Evolutionary conservation across 202 grass and related monocot species (phyloP), one percentile per base, ranked within the genome.

Genomic region (Carex arenaria): DNA sequence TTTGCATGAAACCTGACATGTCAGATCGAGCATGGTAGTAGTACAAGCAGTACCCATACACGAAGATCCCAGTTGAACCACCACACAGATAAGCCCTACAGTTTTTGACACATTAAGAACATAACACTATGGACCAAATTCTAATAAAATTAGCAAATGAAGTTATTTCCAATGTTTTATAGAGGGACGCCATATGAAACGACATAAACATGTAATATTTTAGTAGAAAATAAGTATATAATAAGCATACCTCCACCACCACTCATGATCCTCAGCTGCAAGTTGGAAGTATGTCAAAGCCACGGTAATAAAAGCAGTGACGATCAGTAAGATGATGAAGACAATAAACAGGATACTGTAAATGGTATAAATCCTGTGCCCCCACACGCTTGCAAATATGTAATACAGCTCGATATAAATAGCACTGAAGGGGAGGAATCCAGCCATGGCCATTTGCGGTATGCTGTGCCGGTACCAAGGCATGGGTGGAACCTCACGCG

Each of bases 281-380:
- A 98, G 92, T 68, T 98, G 95, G 80, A 98, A 98, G 92, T 98
- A 98, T 10, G 95, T 98, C 88, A 98, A 84, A 57, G 92, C 95
- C 85, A 98, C 89, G 26, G 95, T 98, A 82, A 98, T 98, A 84
- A 95, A 98, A 54, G 95, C 95, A 72, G 95, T 98, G 38, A 98
- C 95, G 4, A 95, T 89, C 10, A 98, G 90, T 49, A 98, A 91
- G 85, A 98, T 98, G 82, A 94, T 93, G 32, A 98, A 98, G 23
- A 98, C 95, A 34, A 98, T 93, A 80, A 98, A 98, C 54, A 98
- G 90, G 85, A 98, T 98, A 88, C 95, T 95, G 87, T 98, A 98
- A 49, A 98, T 98, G n/a, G 90, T 98, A 84, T 98, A 98, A 72
- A 94, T 98, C 74, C 85, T 93, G 90, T 98, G 95, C 70, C 95